Conservation (phyloP, 208 protist species). For the Leishmania turanica region DNA sequence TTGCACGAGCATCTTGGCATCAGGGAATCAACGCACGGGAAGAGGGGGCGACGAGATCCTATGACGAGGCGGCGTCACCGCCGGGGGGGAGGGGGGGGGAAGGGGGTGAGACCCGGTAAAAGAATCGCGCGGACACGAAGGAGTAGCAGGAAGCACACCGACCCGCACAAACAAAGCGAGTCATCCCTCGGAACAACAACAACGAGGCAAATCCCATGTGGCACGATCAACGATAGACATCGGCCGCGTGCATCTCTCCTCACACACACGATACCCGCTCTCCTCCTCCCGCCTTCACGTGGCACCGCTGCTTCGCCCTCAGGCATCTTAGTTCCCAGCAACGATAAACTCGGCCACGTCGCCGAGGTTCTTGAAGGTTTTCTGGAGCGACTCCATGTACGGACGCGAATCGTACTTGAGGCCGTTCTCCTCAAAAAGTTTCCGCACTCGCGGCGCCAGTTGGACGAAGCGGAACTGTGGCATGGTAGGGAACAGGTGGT, state of each 20-base stretch:
- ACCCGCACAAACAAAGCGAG: neutral
- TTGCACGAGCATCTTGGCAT: no score
- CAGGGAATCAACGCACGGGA: neutral
- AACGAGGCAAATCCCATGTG: neutral
- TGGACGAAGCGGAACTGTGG: constrained; percentile 74
- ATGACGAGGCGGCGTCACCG: neutral
- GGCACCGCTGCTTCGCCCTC: neutral
- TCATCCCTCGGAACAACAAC: neutral
- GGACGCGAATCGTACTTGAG: constrained; percentile 54
- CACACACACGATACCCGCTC: neutral
- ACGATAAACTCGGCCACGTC: constrained; percentile 49
- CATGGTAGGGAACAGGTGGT: constrained; percentile 89
- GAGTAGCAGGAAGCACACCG: neutral
- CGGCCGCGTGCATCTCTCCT: neutral
- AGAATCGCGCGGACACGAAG: neutral
- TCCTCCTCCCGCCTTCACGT: neutral
- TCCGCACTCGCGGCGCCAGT: constrained; percentile 50
- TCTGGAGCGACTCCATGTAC: constrained; percentile 46
- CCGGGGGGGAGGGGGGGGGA: no score
- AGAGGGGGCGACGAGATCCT: neutral
- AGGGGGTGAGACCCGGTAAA: neutral
- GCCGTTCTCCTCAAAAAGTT: constrained; percentile 67
- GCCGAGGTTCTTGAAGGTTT: constrained; percentile 66
- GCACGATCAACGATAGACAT: neutral
- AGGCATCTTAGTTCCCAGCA: constrained; percentile 14